Evolutionary conservation across 163 green algal species (phyloP), one percentile per base, ranked within the genome.

Genomic region (Scenedesmus sp.): DNA sequence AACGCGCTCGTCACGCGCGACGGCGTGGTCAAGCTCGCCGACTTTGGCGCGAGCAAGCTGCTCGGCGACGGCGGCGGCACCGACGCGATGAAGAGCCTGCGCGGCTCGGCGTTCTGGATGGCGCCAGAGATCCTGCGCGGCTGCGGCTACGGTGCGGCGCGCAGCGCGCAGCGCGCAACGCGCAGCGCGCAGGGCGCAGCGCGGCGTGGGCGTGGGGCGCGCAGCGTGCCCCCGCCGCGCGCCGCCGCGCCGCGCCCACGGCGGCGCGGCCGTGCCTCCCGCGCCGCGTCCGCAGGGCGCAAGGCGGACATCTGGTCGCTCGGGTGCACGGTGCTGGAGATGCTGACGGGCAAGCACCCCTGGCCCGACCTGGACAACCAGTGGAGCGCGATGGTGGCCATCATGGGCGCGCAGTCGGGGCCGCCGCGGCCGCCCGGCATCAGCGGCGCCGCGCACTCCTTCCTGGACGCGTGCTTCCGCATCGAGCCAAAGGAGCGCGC

Each of bases 51-150:
- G 0, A 93, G 82, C 76, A 97, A 98, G 82, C 80, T 75, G 3
- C 87, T 88, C 79, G 45, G 84, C 39, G 77, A 85, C n/a, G 58
- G 62, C 22, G 51, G 78, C 44, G 26, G 54, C 81, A 91, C 85
- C 11, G 83, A 91, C 47, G 79, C 72, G 66, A 88, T 89, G 82
- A 89, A 87, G 82, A 93, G 84, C 26, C 88, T 99, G 29, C 93
- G 93, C 70, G 96, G 96, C 66, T 97, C 91, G 22, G 91, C 93
- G 2, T 98, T 97, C 85, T 99, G 96, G 96, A 99, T 99, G 96
- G 96, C 96, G 0, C 96, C 96, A 3, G 96, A 99, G 83, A 92
- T 98, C 3, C 95, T 98, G 86, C 92, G 87, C 57, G 83, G 91
- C 63, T 89, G 83, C 1, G 91, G 63, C 18, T 77, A 83, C 29